Evolutionary conservation across 2,329 filamentous ascomycete genomes (phyloP), one percentile per base, ranked within the genome.

Genomic region (Cadophora malorum): DNA sequence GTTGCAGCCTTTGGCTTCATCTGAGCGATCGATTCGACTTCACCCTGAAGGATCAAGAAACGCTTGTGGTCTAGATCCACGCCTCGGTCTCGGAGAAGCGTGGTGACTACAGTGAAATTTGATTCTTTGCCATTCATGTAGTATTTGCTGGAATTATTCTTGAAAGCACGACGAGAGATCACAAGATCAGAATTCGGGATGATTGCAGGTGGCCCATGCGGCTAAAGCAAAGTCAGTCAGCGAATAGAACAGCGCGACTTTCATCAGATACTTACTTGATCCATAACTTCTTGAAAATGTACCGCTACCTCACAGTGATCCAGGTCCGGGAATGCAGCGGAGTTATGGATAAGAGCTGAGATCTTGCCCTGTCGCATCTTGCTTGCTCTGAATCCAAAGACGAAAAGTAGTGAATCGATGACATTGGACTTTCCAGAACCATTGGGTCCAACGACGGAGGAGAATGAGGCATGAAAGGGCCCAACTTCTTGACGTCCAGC

Each of bases 331-430:
- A 91, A 88, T 66, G 92, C 88, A 0, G 94, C 94, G 14, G 96
- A 98, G 79, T 98, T 99, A 82, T 99, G 96, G 73, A 99, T 99
- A 60, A 99, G 83, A 4, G 96, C 96, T 0, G 96, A 99, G 59
- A 99, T 94, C 82, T 99, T 99, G 76, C 96, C 96, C 79, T 99
- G 96, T 76, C 96, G 88, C 96, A 99, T 99, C 82, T 99, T 99
- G 84, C 95, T 98, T 52, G 96, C 96, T 69, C 96, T 90, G 83
- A 99, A 99, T 64, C 96, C 96, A 78, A 99, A 99, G n/a, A 99
- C 96, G 76, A 99, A 99, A 0, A 99, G 87, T 33, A 99, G 83
- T 1, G 96, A 97, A 80, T 99, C 96, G 77, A 99, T 99, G 70
- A 99, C 96, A 75, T 99, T 99, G 25, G 96, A 98, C 79, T 99